Evolutionary conservation across 1,284 basidiomycete genomes (phyloP).

Genomic region (Cystobasidiaceae sp.): DNA sequence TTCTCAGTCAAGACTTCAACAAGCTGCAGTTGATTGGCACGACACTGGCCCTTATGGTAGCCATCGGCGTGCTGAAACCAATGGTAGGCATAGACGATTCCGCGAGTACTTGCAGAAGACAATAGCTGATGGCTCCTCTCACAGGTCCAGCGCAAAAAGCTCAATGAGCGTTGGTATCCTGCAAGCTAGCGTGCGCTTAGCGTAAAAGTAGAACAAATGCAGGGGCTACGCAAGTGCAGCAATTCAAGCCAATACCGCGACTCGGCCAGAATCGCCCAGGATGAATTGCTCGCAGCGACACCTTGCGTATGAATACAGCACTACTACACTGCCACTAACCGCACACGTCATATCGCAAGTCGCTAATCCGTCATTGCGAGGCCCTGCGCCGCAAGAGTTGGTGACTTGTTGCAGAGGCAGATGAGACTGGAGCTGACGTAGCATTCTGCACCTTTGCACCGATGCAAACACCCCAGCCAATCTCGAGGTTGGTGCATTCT

Average conservation of each 20-base stretch:
- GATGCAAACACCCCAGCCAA: conserved; percentile 22
- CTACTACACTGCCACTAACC: no score
- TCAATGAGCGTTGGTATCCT: conserved; percentile 27
- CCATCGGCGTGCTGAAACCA: conserved; percentile 63
- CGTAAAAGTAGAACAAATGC: neutral
- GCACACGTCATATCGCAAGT: no score
- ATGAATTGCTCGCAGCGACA: no score
- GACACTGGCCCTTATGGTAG: conserved; percentile 63
- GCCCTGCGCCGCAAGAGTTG: neutral
- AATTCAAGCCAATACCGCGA: no score
- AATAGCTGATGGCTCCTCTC: neutral
- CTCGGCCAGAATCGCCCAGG: no score
- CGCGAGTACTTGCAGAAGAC: neutral
- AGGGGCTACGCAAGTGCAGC: no score
- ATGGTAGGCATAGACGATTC: conserved; percentile 29
- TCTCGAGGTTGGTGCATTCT: conserved; percentile 19
- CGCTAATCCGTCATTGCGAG: neutral
- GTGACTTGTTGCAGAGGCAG: neutral
- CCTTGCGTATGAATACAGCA: no score
- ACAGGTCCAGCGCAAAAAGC: conserved; percentile 14
- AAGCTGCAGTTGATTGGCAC: conserved; percentile 86
- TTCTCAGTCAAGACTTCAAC: conserved; percentile 87
- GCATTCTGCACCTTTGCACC: neutral
- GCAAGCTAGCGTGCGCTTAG: neutral
- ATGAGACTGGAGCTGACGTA: neutral